Evolutionary conservation across 1,284 basidiomycete species (phyloP), one percentile per base, ranked within the genome.

Genomic region (Cryptococcus sp.): DNA sequence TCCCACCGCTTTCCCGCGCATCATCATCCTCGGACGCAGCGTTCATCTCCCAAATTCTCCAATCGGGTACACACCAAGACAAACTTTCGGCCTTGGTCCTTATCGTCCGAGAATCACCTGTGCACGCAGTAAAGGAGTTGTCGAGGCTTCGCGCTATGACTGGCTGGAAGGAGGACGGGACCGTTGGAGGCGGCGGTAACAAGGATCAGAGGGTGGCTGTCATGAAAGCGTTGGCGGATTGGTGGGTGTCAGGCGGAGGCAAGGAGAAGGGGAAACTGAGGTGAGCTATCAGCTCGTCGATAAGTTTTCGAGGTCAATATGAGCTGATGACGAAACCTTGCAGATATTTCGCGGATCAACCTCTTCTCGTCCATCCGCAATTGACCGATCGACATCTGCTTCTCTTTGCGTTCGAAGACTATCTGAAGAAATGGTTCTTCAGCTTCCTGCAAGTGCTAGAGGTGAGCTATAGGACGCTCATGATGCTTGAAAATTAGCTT

Each of bases 351-450:
- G 88, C 90, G 20, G 96, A 99, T 73, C 95, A 98, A 72, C 88
- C 90, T 3, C 77, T 95, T 19, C 65, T 79, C 13, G 69, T 83
- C 1, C 87, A 89, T 72, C 83, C 85, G 0, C 79, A 82, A 3
- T 82, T 87, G 16, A 88, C 89, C 0, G 88, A 95, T 61, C 82
- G 86, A 47, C 87, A 91, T 74, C 79, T 97, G 0, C 72, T 93
- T 11, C 64, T 90, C 3, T 99, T 89, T 87, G 88, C 89, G 62
- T 99, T 95, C 75, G 96, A 99, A 75, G 94, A 99, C 71, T 94
- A 91, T 87, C 80, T 98, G 56, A 99, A 99, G 80, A 93, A 93
- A 69, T 97, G 89, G 78, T 98, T 96, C 82, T 98, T 96, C 80
- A 87, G 87, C 17, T 81, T 98, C 47, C 84, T 99, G 8, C 90